Evolutionary conservation across 1,139 yeast species (phyloP).

Genomic region (Protomyces inouyei): DNA sequence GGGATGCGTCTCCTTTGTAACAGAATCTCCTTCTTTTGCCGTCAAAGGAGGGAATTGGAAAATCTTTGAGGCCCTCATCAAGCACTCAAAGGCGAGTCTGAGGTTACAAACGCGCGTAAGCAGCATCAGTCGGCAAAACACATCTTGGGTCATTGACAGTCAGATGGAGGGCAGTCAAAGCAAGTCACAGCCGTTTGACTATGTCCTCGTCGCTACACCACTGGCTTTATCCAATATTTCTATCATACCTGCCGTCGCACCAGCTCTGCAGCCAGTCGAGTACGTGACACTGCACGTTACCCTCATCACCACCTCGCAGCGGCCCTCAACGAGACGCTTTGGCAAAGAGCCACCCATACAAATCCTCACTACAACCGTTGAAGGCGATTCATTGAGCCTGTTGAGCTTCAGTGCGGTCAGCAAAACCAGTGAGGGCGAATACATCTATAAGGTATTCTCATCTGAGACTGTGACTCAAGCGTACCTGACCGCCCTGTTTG

Average conservation of each 20-base stretch:
- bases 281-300: conserved; percentile 40
- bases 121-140: conserved; percentile 29
- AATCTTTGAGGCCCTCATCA: conserved; percentile 43
- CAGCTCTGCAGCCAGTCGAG: conserved; percentile 33
- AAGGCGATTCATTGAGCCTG: conserved; percentile 35
- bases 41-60: conserved; percentile 46
- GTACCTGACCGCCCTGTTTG: conserved; percentile 36
- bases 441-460: conserved; percentile 45
- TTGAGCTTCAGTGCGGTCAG: conserved; percentile 38
- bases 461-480: conserved; percentile 33
- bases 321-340: conserved; percentile 33
- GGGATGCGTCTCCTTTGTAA: conserved; percentile 43
- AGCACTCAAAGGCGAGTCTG: conserved; percentile 39
- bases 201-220: conserved; percentile 47
- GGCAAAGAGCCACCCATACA: conserved; percentile 32
- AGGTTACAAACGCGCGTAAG: conserved; percentile 37
- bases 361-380: conserved; percentile 37
- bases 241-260: conserved; percentile 16
- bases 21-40: conserved; percentile 37
- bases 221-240: conserved; percentile 37
- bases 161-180: background rate
- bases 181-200: conserved; percentile 38
- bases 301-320: conserved; percentile 34
- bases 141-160: conserved; percentile 23
- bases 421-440: conserved; percentile 35